Conservation (phyloP, 768 basidiomycete species). For the Suillus subalutaceus region DNA sequence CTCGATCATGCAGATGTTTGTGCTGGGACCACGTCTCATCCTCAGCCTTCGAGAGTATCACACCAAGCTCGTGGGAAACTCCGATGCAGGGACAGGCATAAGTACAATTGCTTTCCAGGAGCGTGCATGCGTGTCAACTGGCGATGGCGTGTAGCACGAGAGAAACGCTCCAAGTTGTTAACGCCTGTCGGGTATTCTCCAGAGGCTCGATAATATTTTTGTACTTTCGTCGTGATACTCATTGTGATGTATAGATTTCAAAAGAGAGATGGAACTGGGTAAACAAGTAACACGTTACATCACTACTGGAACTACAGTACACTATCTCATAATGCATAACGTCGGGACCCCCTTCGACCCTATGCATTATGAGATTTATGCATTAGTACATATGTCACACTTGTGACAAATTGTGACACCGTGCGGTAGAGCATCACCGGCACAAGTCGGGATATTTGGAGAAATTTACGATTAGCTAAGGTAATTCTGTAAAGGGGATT, state of each 20-base stretch:
- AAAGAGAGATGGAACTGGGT: no score
- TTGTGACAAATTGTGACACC: no score
- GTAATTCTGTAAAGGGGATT: no score
- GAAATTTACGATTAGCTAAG: no score
- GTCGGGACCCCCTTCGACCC: no score
- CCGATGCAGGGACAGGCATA: background rate
- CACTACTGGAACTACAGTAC: background rate
- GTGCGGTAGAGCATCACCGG: no score
- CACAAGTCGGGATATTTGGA: no score
- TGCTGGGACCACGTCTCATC: constrained; percentile 1
- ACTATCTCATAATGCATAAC: no score
- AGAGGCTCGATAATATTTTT: background rate
- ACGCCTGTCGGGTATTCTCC: no score
- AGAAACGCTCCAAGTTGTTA: background rate
- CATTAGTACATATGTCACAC: no score
- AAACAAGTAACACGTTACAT: background rate
- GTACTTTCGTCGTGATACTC: background rate
- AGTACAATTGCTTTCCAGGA: background rate
- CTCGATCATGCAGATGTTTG: background rate
- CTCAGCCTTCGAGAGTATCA: background rate
- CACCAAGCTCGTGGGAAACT: background rate
- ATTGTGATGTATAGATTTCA: background rate
- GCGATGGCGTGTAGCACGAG: background rate
- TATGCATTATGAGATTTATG: no score
- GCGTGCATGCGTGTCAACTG: background rate